Base-by-base conservation (phyloP, 257 asterid species). In the Anisodus acutangulus region DNA sequence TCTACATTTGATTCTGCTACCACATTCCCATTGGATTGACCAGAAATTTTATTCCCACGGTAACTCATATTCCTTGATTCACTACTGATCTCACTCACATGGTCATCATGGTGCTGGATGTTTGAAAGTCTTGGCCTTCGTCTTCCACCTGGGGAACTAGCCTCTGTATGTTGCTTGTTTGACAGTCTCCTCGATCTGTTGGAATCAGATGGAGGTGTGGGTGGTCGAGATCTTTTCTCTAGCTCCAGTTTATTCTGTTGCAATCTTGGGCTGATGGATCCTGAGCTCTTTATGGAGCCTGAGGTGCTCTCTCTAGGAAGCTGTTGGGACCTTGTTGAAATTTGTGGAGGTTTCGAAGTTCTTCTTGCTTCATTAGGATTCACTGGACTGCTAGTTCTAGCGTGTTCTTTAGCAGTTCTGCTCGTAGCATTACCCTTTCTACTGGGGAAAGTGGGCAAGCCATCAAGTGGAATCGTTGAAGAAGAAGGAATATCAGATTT, bases 101-200 rank as follows among this genome's bases (percentile, higher is more conserved):
- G 93, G 37, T 91, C 95, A 83, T 88, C 87, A 53, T 78, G 87
- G 67, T 81, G 87, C 72, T 82, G 97, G 81, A 84, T 37, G 83
- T 59, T 90, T 64, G 89, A 72, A 83, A 82, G 54, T 55, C 89
- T 93, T 60, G 94, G 86, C 79, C 95, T 84, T 72, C 97, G 89
- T 85, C 92, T 92, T 89, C 97, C 97, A 62, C 97, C 95, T 0
- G 95, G 93, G 51, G 98, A 96, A 83, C 84, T 90, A 4, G 90
- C 84, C 88, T 91, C 97, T 4, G 55, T 71, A 70, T 83, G 92
- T 80, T 88, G 97, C 93, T 89, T 91, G 88, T 83, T 90, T 63
- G 94, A 57, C 85, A 82, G 91, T 84, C 90, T 93, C 86, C 90
- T 93, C 10, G 88, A 76, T 83, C 89, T 96, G 90, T 86, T 88